Evolutionary conservation across 768 basidiomycete species (phyloP), one percentile per base, ranked within the genome.

Genomic region (Plicaturopsis crispa): DNA sequence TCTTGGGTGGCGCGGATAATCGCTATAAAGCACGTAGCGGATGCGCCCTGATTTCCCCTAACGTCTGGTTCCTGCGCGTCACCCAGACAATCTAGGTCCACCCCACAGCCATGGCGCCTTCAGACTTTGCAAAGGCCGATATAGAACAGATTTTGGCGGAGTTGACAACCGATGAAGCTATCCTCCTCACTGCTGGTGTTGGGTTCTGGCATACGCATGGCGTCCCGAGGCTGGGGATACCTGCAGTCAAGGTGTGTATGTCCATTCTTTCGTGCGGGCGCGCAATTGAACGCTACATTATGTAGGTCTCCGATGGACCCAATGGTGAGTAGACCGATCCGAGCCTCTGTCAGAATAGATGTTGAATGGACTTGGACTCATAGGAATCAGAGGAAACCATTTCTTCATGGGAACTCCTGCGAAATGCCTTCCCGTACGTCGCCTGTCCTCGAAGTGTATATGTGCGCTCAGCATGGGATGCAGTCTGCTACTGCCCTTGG

Each of bases 371-470:
- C 41, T 6, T 31, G 18, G 20, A 12, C 24, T 19, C 35, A 7
- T 41, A 70, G 69, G 69, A n/a, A 61, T 72, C 36, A 55, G 84
- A 45, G 84, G 84, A 12, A 76, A 80, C 50, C 78, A 80, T 50
- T 86, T 85, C 65, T 81, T 86, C 51, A 84, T 84, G 78, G 69
- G 80, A 23, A 84, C 83, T 0, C 85, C 84, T 7, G 82, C 85
- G 7, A 86, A 87, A 57, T 82, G 79, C 50, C 67, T 87, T 18
- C 84, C 84, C 1, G 75, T 76, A 48, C 35, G 72, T 56, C n/a
- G n/a, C n/a, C 14, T 28, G 26, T 28, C 14, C 26, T 28, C 26
- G 8, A 8, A 28, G n/a, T n/a, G n/a, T n/a, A n/a, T n/a, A n/a
- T n/a, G n/a, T n/a, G n/a, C n/a, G n/a, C n/a, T n/a, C n/a, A n/a